Base-by-base conservation (phyloP, 345 rosid species). In the Eucalyptus erythrocorys region DNA sequence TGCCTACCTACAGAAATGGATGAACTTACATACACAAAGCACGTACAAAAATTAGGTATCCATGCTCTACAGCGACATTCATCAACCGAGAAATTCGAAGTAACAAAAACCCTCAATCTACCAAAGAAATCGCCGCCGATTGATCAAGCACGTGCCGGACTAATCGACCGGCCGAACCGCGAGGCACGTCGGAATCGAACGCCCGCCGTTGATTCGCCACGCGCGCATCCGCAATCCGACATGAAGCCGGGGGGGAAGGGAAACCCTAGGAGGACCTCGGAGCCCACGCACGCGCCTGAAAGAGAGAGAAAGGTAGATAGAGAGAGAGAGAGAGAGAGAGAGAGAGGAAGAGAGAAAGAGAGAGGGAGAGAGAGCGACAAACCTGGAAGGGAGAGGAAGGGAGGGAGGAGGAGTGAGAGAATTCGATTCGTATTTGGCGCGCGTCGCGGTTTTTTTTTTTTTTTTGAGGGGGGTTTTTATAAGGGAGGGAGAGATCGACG, bases 401-500 rank as follows among this genome's bases (percentile, higher is more conserved):
- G n/a, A 27, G 15, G 27, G 68, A 27, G 8, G 80, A 34, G 45
- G 82, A 76, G 45, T 55, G 47, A 76, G n/a, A n/a, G 82, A 76
- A 19, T 76, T 76, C 82, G 82, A 76, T 76, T 76, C 82, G 82
- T 76, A 76, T 76, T 76, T 76, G 82, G 82, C 82, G 82, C 82
- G 82, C 82, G 82, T 37, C 82, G 82, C 27, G 27, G 26, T 40
- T 19, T 21, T 19, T 37, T 59, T 26, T 26, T 57, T 57, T 57
- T 57, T 26, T 10, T 5, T 22, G n/a, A n/a, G n/a, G 15, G 51
- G 86, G 5, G 26, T 21, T 76, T 32, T 32, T 66, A 66, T 6
- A 19, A 32, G 76, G 47, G 87, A 32, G 89, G 42, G 40, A 30
- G 86, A 89, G 91, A 93, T 93, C 94, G 94, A 93, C 94, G 94